Evolutionary conservation across 192 early-diverging fungal genomes (phyloP), one percentile per base, ranked within the genome.

Genomic region (Radiomyces spectabilis): DNA sequence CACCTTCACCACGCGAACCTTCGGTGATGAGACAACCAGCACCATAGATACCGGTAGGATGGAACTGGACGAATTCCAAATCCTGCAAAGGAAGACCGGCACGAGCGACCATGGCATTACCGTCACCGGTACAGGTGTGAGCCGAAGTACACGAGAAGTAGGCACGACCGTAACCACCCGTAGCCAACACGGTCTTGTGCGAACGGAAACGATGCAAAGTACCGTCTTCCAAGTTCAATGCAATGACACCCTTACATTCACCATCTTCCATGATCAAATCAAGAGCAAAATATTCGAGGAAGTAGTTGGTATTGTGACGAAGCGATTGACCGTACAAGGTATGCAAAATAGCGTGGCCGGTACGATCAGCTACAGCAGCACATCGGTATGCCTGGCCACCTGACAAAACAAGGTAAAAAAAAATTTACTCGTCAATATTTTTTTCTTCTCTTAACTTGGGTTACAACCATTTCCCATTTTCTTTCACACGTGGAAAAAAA

Each of bases 241-340:
- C 96, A 59, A 97, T 80, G 34, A 98, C 86, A 71, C 96, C 96
- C 61, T 91, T 88, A 80, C 96, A 98, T 47, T 83, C 89, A 57
- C 91, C 92, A 69, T 96, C 85, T 74, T 98, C 94, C 96, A 98
- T 98, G 70, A 98, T 86, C 64, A 98, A 73, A 76, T 98, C 96
- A 51, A 98, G 74, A 38, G 93, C 96, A 82, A 97, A 98, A 83
- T 95, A 98, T 79, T 98, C 96, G 59, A 97, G 91, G 70, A 98
- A 98, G 83, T 84, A 98, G 59, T 88, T 94, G 40, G 96, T 93
- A 61, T 97, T 85, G 78, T 97, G 84, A 49, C 86, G 86, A 34
- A 98, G 85, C 41, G 93, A 95, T 76, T 95, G 91, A 55, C 96
- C 96, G 45, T 98, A 98, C 55, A 98, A 81, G 6, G 94, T 97